phyloP scores from a whole-genome alignment of 495 filamentous ascomycete genomes.

The Penicillium tannophilum region DNA sequence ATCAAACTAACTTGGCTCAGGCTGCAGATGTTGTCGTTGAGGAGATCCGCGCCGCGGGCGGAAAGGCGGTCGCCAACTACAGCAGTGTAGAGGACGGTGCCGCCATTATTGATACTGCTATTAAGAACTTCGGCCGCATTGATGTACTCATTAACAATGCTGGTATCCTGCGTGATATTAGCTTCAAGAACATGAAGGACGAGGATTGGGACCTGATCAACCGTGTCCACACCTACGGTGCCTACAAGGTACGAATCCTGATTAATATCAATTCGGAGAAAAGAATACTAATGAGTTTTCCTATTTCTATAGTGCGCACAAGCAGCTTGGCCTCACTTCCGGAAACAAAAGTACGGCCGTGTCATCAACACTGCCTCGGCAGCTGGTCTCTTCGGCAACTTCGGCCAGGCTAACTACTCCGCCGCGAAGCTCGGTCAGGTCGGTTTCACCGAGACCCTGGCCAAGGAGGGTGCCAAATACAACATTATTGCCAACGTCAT shows the following conservation, averaged over 20 bases:
- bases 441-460: constrained; percentile 96
- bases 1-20: constrained; percentile 46
- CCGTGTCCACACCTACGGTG: constrained; percentile 89
- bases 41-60: constrained; percentile 88
- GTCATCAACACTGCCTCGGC: constrained; percentile 96
- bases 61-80: constrained; percentile 98
- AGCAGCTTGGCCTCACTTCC: constrained; percentile 97
- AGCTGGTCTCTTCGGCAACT: constrained; percentile 92
- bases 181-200: constrained; percentile 99
- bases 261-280: neutral
- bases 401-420: constrained; percentile 97
- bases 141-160: constrained; percentile 98
- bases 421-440: constrained; percentile 96
- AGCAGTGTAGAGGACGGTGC: constrained; percentile 95
- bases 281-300: constrained; percentile 4
- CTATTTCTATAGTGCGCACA: constrained; percentile 68
- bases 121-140: constrained; percentile 87
- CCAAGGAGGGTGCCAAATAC: constrained; percentile 97
- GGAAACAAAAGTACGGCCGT: constrained; percentile 97
- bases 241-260: constrained; percentile 72
- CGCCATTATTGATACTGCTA: constrained; percentile 93
- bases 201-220: constrained; percentile 95
- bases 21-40: constrained; percentile 95
- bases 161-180: constrained; percentile 92
- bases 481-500: constrained; percentile 97